These are phyloP conservation scores for Protomyces inundatus DNA, from an alignment of 1,139 yeast species.

Conservation along the genomic window DNA sequence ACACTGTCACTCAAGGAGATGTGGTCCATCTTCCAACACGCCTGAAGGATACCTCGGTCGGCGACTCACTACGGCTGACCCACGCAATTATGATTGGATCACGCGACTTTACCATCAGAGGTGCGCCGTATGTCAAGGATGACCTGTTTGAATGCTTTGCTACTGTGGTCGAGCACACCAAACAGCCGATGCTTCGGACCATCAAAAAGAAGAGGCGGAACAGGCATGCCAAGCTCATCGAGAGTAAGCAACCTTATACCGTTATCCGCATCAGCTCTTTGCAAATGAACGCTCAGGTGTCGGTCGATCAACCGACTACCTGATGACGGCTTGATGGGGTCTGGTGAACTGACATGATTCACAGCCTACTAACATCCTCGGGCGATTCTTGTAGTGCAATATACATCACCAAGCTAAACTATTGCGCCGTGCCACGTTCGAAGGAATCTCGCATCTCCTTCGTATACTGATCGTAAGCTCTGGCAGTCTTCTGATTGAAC, in stretches of 20 bases:
- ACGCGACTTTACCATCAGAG: constrained; percentile 61
- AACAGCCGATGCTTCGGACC: constrained; percentile 68
- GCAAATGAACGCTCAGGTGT: too few relatives aligned
- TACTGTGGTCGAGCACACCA: constrained; percentile 76
- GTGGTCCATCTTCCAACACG: constrained; percentile 51
- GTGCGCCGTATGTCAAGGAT: neutral
- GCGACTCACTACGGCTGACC: constrained; percentile 66
- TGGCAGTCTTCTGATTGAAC: constrained; percentile 65
- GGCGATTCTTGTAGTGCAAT: too few relatives aligned
- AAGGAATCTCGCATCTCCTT: constrained; percentile 42
- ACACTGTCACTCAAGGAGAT: constrained; percentile 88
- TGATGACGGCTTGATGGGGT: too few relatives aligned
- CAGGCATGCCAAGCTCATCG: constrained; percentile 73
- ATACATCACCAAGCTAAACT: neutral
- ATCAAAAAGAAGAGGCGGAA: constrained; percentile 70
- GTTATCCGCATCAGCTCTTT: constrained; percentile 55
- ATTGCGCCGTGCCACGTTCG: constrained; percentile 44
- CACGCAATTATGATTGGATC: constrained; percentile 81
- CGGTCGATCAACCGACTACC: too few relatives aligned
- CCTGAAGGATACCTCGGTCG: constrained; percentile 68
- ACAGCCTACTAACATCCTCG: too few relatives aligned
- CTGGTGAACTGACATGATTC: too few relatives aligned
- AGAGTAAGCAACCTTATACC: constrained; percentile 75
- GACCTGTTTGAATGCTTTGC: constrained; percentile 64
- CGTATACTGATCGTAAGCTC: constrained; percentile 51